Conservation (phyloP, 495 filamentous ascomycete species). For the Annulohypoxylon maeteangense region DNA sequence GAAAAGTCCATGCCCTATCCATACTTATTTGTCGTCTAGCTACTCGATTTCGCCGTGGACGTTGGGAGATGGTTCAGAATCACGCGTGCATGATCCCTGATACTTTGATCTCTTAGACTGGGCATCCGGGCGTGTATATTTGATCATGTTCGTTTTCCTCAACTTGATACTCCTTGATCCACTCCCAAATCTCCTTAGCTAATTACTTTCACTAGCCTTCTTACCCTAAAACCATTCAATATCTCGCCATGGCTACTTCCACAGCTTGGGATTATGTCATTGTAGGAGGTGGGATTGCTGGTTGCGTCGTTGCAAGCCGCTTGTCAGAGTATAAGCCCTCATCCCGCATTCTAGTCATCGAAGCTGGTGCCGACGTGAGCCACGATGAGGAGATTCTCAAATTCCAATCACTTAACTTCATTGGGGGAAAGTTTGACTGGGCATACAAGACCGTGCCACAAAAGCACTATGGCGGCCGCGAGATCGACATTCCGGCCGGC, state of each 20-base stretch:
- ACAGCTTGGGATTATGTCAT: slow-evolving; percentile 49
- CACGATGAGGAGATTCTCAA: slow-evolving; percentile 55
- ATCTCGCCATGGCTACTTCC: neutral
- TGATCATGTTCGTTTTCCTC: neutral
- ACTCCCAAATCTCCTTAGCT: neutral
- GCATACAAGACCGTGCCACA: slow-evolving; percentile 66
- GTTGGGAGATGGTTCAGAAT: too few species aligned
- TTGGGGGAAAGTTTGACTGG: slow-evolving; percentile 62
- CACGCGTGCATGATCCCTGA: too few species aligned
- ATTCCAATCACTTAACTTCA: slow-evolving; percentile 61
- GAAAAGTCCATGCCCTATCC: too few species aligned
- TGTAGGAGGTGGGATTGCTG: slow-evolving; percentile 51
- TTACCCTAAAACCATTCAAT: neutral
- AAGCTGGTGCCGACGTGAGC: slow-evolving; percentile 59
- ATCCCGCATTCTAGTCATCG: slow-evolving; percentile 31
- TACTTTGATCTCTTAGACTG: too few species aligned
- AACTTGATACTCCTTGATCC: neutral
- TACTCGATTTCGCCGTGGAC: too few species aligned
- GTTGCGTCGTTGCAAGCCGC: slow-evolving; percentile 46
- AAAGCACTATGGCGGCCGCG: slow-evolving; percentile 55
- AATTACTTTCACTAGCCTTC: neutral
- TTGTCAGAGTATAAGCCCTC: slow-evolving; percentile 15
- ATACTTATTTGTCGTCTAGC: too few species aligned
- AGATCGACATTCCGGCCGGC: slow-evolving; percentile 63
- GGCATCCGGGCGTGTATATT: neutral